Base-by-base conservation (phyloP, 352 stramenopile genomes). In the Thalassiosira pacifica region DNA sequence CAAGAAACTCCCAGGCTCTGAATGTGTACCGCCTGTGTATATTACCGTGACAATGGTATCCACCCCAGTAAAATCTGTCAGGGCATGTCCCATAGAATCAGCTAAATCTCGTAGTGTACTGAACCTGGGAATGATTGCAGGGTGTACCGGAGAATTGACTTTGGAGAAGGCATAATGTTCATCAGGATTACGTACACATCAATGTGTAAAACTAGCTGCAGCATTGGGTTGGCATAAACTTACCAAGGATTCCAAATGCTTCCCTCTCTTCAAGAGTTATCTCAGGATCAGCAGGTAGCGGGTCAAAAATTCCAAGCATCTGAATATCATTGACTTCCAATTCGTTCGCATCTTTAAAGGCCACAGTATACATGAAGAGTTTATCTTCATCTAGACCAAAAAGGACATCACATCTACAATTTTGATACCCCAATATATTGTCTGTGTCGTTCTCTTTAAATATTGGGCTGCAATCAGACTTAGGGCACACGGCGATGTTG, bases 391-490 rank as follows among this genome's bases (percentile, higher is more conserved):
- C 52, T 31, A 85, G 11, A 11, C 26, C 70, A 19, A 88, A 52
- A 32, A 85, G 67, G 52, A 82, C 16, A 52, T 88, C 68, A 31
- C 82, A 88, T 11, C 67, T 29, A n/a, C 70, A 88, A 32, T 77
- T 69, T 24, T 40, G 27, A 52, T 73, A 85, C 22, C 65, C 61
- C 27, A 64, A 11, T 3, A 85, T 59, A 16, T 22, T 57, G 4
- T n/a, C 78, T 29, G 69, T 61, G 3, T 48, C n/a, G 22, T 18
- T 24, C 16, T 53, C 60, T 31, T 61, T 48, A 18, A 24, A 3
- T 32, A 9, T 66, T 3, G 42, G 16, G 27, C 22, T 27, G 60
- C 60, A 76, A 61, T 53, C 19, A 81, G 2, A 37, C 1, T 10
- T 59, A 29, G 29, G 29, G 64, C 73, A 81, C 22, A 68, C 57